Evolutionary conservation across 2,329 filamentous ascomycete species (phyloP), one percentile per base, ranked within the genome.

Genomic region (Curvularia eragrostidis): DNA sequence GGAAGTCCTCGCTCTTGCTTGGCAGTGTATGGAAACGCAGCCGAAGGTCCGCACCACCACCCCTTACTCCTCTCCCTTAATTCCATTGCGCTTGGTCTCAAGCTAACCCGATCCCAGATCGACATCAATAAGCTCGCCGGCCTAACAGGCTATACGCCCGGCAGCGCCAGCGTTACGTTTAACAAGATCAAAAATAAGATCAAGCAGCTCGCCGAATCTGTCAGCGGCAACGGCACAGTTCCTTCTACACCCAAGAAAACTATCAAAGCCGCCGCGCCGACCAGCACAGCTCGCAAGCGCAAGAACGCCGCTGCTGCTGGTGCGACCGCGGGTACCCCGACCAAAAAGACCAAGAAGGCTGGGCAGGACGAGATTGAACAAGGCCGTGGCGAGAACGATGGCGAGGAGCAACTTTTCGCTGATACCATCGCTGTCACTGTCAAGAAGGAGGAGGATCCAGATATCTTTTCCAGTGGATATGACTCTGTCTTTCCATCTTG

Each of bases 121-220:
- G 56, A 71, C 28, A 58, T 59, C 46, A 12, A n/a, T 24, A 69
- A 72, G 42, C 53, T 72, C 1, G 62, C 66, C 24, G 2, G 13
- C 1, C 64, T 75, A 0, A 65, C 66, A 7, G 63, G 62, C 24
- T 76, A 76, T 62, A 73, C 73, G 2, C 21, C 52, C 1, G 63
- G 54, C 28, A 65, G 60, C 54, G 72, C 73, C 7, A 30, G 47
- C 48, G 65, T 73, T 26, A 77, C 67, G 23, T 49, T 77, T 2
- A 66, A 69, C 52, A 74, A 69, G 4, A 67, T 77, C 55, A 75
- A 72, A 54, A 61, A 62, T 24, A 75, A 77, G 54, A 56, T 76
- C 46, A 72, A 65, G 24, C 9, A 23, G 3, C 61, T 61, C 24
- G 67, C 63, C n/a, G 56, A 58, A 13, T 44, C 42, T 1, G 13